Evolutionary conservation across 1,284 basidiomycete genomes (phyloP).

Genomic region (Fomitopsis palustris): DNA sequence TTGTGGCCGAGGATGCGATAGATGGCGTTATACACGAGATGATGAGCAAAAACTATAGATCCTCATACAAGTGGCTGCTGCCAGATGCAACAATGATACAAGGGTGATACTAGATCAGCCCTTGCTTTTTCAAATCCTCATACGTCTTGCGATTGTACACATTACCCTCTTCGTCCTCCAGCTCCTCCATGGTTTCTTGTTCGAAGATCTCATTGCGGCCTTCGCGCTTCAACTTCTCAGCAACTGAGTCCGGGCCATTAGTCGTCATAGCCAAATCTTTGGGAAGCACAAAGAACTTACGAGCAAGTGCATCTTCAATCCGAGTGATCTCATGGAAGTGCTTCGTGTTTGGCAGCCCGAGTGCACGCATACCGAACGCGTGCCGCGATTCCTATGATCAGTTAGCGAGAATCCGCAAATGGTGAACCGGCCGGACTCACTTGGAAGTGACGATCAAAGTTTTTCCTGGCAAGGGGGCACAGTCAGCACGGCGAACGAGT

Average conservation of each 20-base stretch:
- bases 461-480: constrained; percentile 58
- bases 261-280: not conserved
- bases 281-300: constrained; percentile 46
- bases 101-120: constrained; percentile 53
- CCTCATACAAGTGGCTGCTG: not conserved
- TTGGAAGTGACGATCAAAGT: constrained; percentile 93
- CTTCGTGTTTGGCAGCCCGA: constrained; percentile 96
- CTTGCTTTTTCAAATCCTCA: constrained; percentile 90
- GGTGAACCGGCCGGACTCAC: constrained; percentile 28
- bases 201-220: constrained; percentile 88
- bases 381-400: constrained; percentile 81
- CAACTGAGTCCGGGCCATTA: constrained; percentile 79
- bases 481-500: not conserved
- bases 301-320: constrained; percentile 92
- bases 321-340: constrained; percentile 99
- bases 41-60: too few relatives aligned
- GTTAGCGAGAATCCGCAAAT: not conserved
- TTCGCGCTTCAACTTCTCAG: constrained; percentile 93
- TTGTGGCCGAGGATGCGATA: not conserved
- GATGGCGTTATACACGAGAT: constrained; percentile 4
- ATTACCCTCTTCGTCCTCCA: constrained; percentile 96
- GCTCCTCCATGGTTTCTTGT: constrained; percentile 93
- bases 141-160: constrained; percentile 92
- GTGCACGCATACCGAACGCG: constrained; percentile 96
- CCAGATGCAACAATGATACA: not conserved